Percentiles rank a stretch among this genome's conserved stretches.
Conservation (phyloP, 2,329 filamentous ascomycete genomes). For the Fusarium burgessii region DNA sequence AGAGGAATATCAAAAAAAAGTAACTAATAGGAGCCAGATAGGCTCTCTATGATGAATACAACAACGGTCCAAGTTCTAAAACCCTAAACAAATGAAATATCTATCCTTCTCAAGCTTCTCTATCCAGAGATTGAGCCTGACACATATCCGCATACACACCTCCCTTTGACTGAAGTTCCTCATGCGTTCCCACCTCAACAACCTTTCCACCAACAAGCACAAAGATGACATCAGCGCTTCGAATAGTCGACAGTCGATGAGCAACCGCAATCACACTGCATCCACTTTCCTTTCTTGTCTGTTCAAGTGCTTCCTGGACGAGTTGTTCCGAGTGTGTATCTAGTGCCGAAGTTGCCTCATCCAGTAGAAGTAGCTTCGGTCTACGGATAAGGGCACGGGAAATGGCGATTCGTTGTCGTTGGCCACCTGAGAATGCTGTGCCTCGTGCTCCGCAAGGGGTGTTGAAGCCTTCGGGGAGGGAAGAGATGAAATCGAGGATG, state of each 20-base stretch:
- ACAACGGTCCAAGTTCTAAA: too few species aligned
- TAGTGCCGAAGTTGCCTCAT: slow-evolving; percentile 72
- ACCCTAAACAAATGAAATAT: not conserved
- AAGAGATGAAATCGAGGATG: slow-evolving; percentile 57
- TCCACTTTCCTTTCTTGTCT: slow-evolving; percentile 16
- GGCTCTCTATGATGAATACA: fast-evolving
- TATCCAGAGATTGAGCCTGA: slow-evolving; percentile 31
- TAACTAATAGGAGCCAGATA: not conserved
- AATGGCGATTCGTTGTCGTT: slow-evolving; percentile 75
- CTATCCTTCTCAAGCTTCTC: not conserved
- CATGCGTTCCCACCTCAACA: slow-evolving; percentile 69
- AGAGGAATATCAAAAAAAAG: fast-evolving
- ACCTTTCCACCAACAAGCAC: slow-evolving; percentile 68
- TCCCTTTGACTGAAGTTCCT: slow-evolving; percentile 61
- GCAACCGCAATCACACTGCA: slow-evolving; percentile 72
- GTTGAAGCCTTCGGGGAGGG: slow-evolving; percentile 59
- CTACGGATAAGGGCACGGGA: slow-evolving; percentile 73
- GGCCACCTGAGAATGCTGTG: slow-evolving; percentile 73
- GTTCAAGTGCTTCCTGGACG: slow-evolving; percentile 66
- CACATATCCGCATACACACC: slow-evolving; percentile 38
- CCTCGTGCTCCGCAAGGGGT: slow-evolving; percentile 72
- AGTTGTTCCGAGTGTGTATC: slow-evolving; percentile 71
- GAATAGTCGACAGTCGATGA: slow-evolving; percentile 66
- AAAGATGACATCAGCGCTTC: slow-evolving; percentile 71
- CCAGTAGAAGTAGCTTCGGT: slow-evolving; percentile 72